Conservation (phyloP, 1,139 yeast species). For the Insectozyma bohioensis region DNA sequence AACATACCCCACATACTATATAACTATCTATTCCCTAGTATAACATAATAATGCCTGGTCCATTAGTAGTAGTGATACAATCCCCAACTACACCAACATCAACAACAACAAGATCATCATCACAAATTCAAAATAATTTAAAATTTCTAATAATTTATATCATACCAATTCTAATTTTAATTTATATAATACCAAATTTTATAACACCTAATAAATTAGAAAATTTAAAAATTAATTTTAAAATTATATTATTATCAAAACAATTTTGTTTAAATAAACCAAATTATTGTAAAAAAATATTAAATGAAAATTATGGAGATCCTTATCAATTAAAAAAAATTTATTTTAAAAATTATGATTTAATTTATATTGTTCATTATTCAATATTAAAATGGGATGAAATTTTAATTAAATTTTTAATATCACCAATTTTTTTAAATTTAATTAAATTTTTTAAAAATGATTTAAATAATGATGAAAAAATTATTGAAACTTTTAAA, state of each 20-base stretch:
- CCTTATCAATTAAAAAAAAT: constrained; percentile 11
- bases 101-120: too few relatives aligned
- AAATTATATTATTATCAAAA: constrained; percentile 15
- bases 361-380: constrained; percentile 19
- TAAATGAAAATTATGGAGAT: constrained; percentile 14
- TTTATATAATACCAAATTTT: constrained; percentile 10
- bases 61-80: too few relatives aligned
- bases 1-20: too few relatives aligned
- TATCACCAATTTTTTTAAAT: neutral
- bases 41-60: too few relatives aligned
- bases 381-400: constrained; percentile 17
- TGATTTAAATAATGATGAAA: neutral
- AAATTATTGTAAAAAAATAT: constrained; percentile 15
- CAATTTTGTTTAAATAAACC: constrained; percentile 19
- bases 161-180: constrained; percentile 3
- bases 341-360: constrained; percentile 17
- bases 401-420: neutral
- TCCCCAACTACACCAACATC: too few relatives aligned
- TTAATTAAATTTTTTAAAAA: too few relatives aligned
- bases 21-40: too few relatives aligned
- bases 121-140: too few relatives aligned
- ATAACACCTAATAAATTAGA: constrained; percentile 8
- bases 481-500: constrained; percentile 8
- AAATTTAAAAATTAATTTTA: constrained; percentile 15
- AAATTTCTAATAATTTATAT: too few relatives aligned